These are phyloP conservation scores for Candida tropicalis DNA, from an alignment of 1,139 yeast genomes.

Conservation along the genomic window DNA sequence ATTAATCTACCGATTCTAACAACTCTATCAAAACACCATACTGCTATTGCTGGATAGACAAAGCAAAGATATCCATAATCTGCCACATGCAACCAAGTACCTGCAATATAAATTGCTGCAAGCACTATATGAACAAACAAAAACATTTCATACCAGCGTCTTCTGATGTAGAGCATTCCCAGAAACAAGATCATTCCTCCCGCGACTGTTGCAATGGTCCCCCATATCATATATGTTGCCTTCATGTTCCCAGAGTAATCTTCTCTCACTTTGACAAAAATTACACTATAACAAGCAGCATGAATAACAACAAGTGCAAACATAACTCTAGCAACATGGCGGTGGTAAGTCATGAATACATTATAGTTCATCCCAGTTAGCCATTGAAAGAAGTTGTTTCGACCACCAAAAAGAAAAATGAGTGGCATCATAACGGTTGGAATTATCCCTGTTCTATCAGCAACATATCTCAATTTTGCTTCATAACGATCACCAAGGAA, in stretches of 20 bases:
- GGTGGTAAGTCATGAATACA: constrained; percentile 38
- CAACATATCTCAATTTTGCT: constrained; percentile 31
- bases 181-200: constrained; percentile 38
- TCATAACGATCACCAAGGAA: constrained; percentile 18
- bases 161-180: constrained; percentile 42
- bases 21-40: constrained; percentile 48
- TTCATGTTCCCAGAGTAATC: constrained; percentile 19
- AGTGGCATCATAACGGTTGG: constrained; percentile 35
- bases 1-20: constrained; percentile 37
- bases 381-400: constrained; percentile 47
- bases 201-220: constrained; percentile 34
- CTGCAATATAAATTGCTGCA: constrained; percentile 44
- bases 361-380: constrained; percentile 41
- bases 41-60: constrained; percentile 40
- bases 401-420: constrained; percentile 14
- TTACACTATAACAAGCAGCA: constrained; percentile 41
- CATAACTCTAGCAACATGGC: constrained; percentile 40
- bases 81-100: constrained; percentile 45
- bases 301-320: constrained; percentile 33
- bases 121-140: constrained; percentile 41
- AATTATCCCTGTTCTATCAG: constrained; percentile 38
- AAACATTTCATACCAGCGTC: constrained; percentile 47
- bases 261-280: constrained; percentile 9
- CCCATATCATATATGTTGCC: constrained; percentile 31
- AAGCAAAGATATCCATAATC: constrained; percentile 43